Evolutionary conservation across 495 filamentous ascomycete genomes (phyloP).

Genomic region (Aspergillus incahuasiensis): DNA sequence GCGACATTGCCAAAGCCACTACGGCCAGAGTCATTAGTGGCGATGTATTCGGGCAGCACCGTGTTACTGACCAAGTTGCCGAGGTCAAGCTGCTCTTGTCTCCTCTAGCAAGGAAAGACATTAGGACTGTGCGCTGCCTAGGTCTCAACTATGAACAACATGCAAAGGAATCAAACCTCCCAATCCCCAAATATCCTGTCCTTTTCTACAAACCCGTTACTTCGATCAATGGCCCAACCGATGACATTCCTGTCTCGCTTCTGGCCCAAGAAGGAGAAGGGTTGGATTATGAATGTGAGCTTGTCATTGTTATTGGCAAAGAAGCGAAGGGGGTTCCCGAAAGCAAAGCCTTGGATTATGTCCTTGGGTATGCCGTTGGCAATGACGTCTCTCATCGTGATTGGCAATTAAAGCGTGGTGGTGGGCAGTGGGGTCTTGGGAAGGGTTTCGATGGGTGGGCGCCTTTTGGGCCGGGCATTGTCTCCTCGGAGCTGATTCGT

Average conservation of each 20-base stretch:
- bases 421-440: conserved; percentile 75
- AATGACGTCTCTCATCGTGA: conserved; percentile 83
- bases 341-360: conserved; percentile 63
- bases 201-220: conserved; percentile 83
- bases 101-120: conserved; percentile 62
- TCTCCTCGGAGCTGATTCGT: conserved; percentile 57
- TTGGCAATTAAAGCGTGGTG: conserved; percentile 75
- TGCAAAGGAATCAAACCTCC: conserved; percentile 71
- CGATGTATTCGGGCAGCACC: conserved; percentile 66
- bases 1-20: conserved; percentile 60
- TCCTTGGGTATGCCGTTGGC: conserved; percentile 75
- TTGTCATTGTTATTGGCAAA: conserved; percentile 74
- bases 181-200: conserved; percentile 70
- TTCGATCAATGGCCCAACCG: conserved; percentile 62
- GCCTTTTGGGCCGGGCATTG: conserved; percentile 80
- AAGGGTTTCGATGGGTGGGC: conserved; percentile 90
- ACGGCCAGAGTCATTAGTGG: conserved; percentile 66
- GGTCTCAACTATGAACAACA: conserved; percentile 81
- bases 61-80: conserved; percentile 63
- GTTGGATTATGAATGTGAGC: conserved; percentile 81
- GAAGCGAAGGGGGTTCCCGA: conserved; percentile 63
- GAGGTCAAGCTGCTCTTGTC: conserved; percentile 65
- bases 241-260: conserved; percentile 60
- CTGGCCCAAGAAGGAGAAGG: conserved; percentile 57
- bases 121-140: conserved; percentile 71